phyloP scores from a whole-genome alignment of 495 filamentous ascomycete species.

The Lineolata rhizophorae region DNA sequence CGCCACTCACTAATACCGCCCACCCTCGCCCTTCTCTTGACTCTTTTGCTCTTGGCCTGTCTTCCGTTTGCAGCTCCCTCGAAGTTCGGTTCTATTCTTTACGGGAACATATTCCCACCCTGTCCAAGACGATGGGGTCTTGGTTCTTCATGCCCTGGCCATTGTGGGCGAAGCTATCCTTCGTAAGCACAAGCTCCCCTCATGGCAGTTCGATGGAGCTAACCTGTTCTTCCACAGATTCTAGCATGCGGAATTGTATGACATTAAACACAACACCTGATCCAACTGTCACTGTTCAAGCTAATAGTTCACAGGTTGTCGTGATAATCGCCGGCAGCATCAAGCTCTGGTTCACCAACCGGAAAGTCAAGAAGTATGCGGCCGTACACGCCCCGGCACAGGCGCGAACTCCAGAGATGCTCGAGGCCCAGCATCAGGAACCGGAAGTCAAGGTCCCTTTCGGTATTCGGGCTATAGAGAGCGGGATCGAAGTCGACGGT shows the following conservation, averaged over 20 bases:
- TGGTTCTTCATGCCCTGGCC: slow-evolving; percentile 57
- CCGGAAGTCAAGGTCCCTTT: slow-evolving; percentile 51
- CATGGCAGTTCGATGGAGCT: too few species aligned
- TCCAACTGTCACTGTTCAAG: slow-evolving; percentile 1
- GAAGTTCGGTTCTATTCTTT: too few species aligned
- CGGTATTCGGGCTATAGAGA: slow-evolving; percentile 72
- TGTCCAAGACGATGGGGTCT: slow-evolving; percentile 11
- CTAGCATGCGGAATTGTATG: slow-evolving; percentile 25
- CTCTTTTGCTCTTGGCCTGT: too few species aligned
- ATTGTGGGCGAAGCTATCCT: slow-evolving; percentile 78
- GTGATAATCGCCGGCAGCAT: slow-evolving; percentile 24
- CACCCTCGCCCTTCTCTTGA: too few species aligned
- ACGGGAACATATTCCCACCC: too few species aligned
- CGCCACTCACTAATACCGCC: too few species aligned
- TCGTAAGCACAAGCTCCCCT: too few species aligned
- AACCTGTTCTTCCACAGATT: too few species aligned
- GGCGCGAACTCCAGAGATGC: too few species aligned
- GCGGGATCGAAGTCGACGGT: slow-evolving; percentile 65
- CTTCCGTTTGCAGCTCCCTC: too few species aligned
- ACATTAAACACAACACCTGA: background rate
- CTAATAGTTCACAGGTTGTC: slow-evolving; percentile 24
- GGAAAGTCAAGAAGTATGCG: slow-evolving; percentile 40
- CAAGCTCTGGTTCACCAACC: slow-evolving; percentile 40
- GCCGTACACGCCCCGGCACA: slow-evolving; percentile 39
- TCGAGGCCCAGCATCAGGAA: slow-evolving; percentile 18